Base-by-base conservation (phyloP, 1,284 basidiomycete genomes). In the Bjerkandera adusta region DNA sequence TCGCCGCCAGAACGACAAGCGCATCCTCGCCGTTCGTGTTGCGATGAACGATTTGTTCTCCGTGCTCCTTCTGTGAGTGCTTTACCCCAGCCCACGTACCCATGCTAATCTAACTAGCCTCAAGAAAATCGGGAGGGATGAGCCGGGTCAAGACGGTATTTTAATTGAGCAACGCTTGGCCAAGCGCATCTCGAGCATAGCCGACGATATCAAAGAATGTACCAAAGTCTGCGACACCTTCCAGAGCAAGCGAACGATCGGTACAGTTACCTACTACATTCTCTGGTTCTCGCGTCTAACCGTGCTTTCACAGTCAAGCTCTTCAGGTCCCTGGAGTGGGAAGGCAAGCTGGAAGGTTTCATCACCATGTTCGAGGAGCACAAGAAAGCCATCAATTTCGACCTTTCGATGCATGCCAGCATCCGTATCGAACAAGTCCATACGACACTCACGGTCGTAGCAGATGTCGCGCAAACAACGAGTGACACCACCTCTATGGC, bases 1-100 rank as follows among this genome's bases (percentile, higher is more conserved):
- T 3, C 41, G 41, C 20, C 16, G 41, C 6, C 41, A 43, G n/a
- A 43, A 43, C 13, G 41, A 43, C 41, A 43, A 43, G 15, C 41
- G 41, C 5, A 21, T 43, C 21, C 20, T 33, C 20, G 18, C 35
- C 16, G 15, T 43, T 8, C 29, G 26, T 11, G 8, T 43, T 13
- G 35, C 33, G 30, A 43, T 43, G 41, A 34, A 43, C 20, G 41
- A 43, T n/a, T 25, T 34, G 30, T 22, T 43, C 13, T 24, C 20
- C 11, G 29, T 32, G 5, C 16, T 43, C 3, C 41, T 43, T 15
- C 24, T 43, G 41, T 43, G 12, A 6, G 41, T 34, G 7, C n/a
- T n/a, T n/a, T n/a, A n/a, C n/a, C n/a, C n/a, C n/a, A n/a, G n/a
- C n/a, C n/a, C n/a, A n/a, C n/a, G n/a, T n/a, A n/a, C n/a, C n/a